Conservation (phyloP, 768 basidiomycete genomes). For the Russula sp. region DNA sequence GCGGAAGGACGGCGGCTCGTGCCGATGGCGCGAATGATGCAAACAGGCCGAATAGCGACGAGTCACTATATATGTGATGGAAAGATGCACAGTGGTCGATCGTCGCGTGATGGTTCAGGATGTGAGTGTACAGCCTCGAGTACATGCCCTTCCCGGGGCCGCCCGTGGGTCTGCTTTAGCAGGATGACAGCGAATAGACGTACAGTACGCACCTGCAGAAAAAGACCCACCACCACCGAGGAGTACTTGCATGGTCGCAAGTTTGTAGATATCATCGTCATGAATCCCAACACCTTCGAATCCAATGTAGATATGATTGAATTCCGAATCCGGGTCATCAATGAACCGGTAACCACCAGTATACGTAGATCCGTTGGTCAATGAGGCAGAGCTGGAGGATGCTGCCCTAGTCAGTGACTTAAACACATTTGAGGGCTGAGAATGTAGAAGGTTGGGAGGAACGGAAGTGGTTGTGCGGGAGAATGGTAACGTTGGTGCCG, state of each 20-base stretch:
- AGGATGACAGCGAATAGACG: not conserved
- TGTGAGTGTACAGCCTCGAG: conserved; percentile 90
- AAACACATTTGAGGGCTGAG: conserved; percentile 46
- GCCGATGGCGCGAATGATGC: no score
- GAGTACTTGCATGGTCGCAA: conserved; percentile 91
- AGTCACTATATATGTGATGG: conserved; percentile 99
- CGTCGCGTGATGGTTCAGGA: conserved; percentile 89
- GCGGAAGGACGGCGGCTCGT: no score
- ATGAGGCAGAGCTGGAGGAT: conserved; percentile 37
- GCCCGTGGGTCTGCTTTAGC: conserved; percentile 38
- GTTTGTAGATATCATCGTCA: conserved; percentile 86
- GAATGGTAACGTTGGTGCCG: conserved; percentile 29
- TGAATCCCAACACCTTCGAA: conserved; percentile 90
- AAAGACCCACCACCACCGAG: conserved; percentile 96
- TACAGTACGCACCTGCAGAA: conserved; percentile 61
- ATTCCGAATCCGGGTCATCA: conserved; percentile 57
- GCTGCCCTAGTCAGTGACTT: conserved; percentile 74
- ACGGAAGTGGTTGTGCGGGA: conserved; percentile 29
- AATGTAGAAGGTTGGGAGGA: conserved; percentile 51
- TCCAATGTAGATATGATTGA: conserved; percentile 88
- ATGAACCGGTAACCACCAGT: no score
- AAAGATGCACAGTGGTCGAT: conserved; percentile 94
- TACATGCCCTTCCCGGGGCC: conserved; percentile 99
- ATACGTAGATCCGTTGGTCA: conserved; percentile 23
- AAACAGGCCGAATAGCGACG: no score